phyloP scores from a whole-genome alignment of 225 moss, liverwort and hornwort species.

The Sphagnum contortum region DNA sequence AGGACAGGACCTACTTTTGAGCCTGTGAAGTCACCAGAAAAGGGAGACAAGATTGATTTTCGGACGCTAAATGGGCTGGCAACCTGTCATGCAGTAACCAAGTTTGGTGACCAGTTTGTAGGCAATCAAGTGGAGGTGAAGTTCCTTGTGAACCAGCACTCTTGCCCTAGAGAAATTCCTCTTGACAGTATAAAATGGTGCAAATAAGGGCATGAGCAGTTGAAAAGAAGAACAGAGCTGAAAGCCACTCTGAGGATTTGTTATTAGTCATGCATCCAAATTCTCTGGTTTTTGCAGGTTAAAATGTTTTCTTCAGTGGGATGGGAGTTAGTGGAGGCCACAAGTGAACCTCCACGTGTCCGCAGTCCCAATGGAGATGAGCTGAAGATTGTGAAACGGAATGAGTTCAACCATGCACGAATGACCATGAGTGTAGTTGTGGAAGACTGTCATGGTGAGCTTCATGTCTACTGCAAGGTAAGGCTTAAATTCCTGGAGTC shows the following conservation, averaged over 20 bases:
- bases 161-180: no score
- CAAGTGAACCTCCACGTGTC: slow-evolving; percentile 50
- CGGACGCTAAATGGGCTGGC: slow-evolving; percentile 57
- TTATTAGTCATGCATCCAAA: no score
- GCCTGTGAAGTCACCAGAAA: slow-evolving; percentile 17
- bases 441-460: slow-evolving; percentile 33
- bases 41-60: slow-evolving; percentile 27
- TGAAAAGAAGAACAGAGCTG: no score
- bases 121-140: slow-evolving; percentile 86
- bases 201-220: no score
- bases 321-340: slow-evolving; percentile 60
- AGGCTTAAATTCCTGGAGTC: slow-evolving; percentile 1
- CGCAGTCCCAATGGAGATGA: slow-evolving; percentile 34
- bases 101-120: slow-evolving; percentile 65
- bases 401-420: slow-evolving; percentile 86
- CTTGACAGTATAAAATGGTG: no score
- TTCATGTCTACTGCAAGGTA: slow-evolving; percentile 71
- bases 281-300: slow-evolving; percentile 29
- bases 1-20: slow-evolving; percentile 33
- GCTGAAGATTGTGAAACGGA: slow-evolving; percentile 66
- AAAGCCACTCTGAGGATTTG: no score
- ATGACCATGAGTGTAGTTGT: slow-evolving; percentile 89
- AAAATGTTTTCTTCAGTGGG: slow-evolving; percentile 74
- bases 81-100: slow-evolving; percentile 79
- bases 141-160: no score